Evolutionary conservation across 75 land plant species (phyloP).

Genomic region (Cunninghamia lanceolata): DNA sequence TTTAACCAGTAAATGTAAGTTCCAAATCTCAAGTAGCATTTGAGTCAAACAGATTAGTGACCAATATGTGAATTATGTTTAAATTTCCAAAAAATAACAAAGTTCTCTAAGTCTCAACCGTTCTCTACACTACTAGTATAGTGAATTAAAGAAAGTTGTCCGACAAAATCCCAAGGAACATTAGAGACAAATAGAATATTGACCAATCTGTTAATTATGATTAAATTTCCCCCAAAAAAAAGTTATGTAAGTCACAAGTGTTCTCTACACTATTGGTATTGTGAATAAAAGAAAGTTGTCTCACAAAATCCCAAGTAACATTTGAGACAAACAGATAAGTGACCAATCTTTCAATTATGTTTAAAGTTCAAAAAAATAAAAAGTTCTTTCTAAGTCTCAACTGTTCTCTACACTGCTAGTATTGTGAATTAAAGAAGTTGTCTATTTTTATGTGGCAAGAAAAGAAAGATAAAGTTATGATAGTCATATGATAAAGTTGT

Average conservation of each 20-base stretch:
- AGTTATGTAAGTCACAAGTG: background rate
- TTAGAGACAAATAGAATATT: background rate
- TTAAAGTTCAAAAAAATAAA: background rate
- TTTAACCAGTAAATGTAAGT: conserved; percentile 6
- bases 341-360: background rate
- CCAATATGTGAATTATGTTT: background rate
- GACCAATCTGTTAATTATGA: background rate
- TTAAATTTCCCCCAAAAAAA: background rate
- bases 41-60: background rate
- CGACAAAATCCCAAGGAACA: background rate
- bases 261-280: background rate
- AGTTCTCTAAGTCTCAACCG: background rate
- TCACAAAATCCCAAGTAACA: background rate
- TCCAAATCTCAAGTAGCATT: background rate
- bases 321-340: background rate
- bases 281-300: background rate
- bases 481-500: background rate
- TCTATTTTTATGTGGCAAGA: background rate
- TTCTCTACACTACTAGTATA: background rate
- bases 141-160: background rate
- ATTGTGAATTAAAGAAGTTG: background rate
- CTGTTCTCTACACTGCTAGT: background rate
- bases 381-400: background rate
- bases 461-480: background rate
- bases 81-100: background rate